Evolutionary conservation across 352 stramenopile species (phyloP).

Genomic region (Phytophthora tentaculata): DNA sequence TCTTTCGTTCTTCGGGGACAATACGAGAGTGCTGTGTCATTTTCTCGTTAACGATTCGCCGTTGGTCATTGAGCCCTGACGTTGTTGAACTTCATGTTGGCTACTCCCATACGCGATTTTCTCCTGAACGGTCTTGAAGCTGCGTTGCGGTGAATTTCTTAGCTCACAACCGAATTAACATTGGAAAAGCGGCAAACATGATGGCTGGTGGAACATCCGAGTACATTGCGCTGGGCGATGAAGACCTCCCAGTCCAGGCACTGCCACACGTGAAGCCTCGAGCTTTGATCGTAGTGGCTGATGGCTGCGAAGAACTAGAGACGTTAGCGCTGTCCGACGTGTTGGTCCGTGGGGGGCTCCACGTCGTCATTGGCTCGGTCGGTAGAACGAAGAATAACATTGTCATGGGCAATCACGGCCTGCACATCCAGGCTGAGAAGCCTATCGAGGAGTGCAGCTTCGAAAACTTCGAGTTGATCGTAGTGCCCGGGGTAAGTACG

Average conservation of each 20-base stretch:
- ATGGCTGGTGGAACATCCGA: conserved; percentile 32
- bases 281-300: conserved; percentile 62
- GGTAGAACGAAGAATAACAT: conserved; percentile 65
- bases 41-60: neutral
- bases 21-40: conserved; percentile 2
- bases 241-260: conserved; percentile 32
- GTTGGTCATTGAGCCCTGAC: neutral
- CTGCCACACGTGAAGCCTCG: conserved; percentile 57
- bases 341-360: conserved; percentile 59
- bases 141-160: conserved; percentile 5
- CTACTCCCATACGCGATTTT: conserved; percentile 23
- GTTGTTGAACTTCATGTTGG: conserved; percentile 33
- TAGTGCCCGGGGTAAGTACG: conserved; percentile 64
- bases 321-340: conserved; percentile 66
- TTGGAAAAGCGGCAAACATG: conserved; percentile 24
- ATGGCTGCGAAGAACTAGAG: conserved; percentile 78
- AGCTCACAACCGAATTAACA: conserved; percentile 22
- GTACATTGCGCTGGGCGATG: conserved; percentile 28
- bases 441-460: conserved; percentile 73
- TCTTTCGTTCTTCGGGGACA: conserved; percentile 10
- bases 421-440: conserved; percentile 69
- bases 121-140: conserved; percentile 35
- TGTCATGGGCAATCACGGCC: conserved; percentile 62
- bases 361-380: conserved; percentile 65
- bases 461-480: conserved; percentile 70